phyloP scores from a whole-genome alignment of 805 yeast species.

The Sugiyamaella americana region DNA sequence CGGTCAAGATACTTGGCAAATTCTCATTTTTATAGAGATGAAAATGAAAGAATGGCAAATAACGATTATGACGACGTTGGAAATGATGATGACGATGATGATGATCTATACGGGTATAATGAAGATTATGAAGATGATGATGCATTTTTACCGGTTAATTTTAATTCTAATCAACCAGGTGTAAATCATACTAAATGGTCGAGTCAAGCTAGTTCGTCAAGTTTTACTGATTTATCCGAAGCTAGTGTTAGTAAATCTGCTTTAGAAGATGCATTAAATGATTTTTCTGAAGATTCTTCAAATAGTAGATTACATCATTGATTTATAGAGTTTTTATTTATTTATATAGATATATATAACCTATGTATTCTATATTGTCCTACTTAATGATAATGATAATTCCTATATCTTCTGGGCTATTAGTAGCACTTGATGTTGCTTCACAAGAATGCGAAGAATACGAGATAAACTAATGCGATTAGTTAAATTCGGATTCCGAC shows the following conservation, averaged over 20 bases:
- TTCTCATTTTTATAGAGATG: background rate
- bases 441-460: too few species aligned
- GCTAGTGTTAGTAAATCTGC: constrained; percentile 31
- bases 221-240: constrained; percentile 18
- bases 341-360: too few species aligned
- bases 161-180: background rate
- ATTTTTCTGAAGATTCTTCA: constrained; percentile 8
- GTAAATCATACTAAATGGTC: background rate
- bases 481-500: too few species aligned
- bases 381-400: too few species aligned
- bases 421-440: too few species aligned
- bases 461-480: too few species aligned
- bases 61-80: too few species aligned
- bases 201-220: constrained; percentile 6
- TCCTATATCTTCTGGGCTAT: too few species aligned
- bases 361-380: too few species aligned
- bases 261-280: constrained; percentile 32
- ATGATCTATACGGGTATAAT: background rate
- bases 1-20: background rate
- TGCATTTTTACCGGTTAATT: constrained; percentile 12
- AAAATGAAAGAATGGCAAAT: too few species aligned
- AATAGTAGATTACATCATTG: background rate
- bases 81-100: background rate
- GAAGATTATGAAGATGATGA: constrained; percentile 13
- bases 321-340: too few species aligned